Evolutionary conservation across 2,329 filamentous ascomycete genomes (phyloP).

Genomic region (Boeremia lycopersici): DNA sequence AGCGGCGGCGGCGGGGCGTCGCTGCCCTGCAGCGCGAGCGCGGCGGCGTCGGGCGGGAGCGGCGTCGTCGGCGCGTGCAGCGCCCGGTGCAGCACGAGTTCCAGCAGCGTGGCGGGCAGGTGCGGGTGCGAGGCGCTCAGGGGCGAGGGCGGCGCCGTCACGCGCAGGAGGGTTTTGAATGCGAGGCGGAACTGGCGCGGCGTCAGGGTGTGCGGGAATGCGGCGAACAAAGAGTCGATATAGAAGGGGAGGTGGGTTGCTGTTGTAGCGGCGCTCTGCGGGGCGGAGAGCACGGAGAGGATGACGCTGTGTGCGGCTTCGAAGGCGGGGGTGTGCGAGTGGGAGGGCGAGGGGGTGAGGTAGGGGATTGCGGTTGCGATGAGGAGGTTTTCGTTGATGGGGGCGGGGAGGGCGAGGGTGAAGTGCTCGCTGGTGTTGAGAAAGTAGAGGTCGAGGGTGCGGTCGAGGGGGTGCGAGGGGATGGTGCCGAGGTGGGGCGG

Average conservation of each 20-base stretch:
- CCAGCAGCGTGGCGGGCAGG: conserved; percentile 79
- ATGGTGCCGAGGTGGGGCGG: conserved; percentile 62
- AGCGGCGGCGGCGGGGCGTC: conserved; percentile 49
- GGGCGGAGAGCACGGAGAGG: conserved; percentile 79
- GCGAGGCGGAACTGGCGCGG: conserved; percentile 86
- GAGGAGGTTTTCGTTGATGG: conserved; percentile 73
- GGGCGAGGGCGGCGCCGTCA: conserved; percentile 79
- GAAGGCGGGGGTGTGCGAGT: conserved; percentile 71
- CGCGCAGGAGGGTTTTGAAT: conserved; percentile 82
- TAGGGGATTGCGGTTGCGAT: conserved; percentile 77
- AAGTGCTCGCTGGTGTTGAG: conserved; percentile 87
- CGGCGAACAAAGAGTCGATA: conserved; percentile 76
- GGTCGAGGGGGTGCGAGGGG: conserved; percentile 68
- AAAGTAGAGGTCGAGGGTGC: conserved; percentile 84
- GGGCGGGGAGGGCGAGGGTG: conserved; percentile 69
- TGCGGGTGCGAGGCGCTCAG: conserved; percentile 75
- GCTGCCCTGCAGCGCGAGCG: conserved; percentile 45
- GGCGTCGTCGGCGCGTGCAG: conserved; percentile 58
- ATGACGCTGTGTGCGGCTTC: conserved; percentile 86
- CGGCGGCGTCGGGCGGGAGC: conserved; percentile 48
- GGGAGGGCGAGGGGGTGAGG: conserved; percentile 64
- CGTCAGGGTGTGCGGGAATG: conserved; percentile 80
- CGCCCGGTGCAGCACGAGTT: conserved; percentile 74
- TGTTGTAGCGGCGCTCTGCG: conserved; percentile 74
- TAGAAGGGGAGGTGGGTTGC: conserved; percentile 79